Base-by-base conservation (phyloP, 768 basidiomycete genomes). In the Chiua virens region DNA sequence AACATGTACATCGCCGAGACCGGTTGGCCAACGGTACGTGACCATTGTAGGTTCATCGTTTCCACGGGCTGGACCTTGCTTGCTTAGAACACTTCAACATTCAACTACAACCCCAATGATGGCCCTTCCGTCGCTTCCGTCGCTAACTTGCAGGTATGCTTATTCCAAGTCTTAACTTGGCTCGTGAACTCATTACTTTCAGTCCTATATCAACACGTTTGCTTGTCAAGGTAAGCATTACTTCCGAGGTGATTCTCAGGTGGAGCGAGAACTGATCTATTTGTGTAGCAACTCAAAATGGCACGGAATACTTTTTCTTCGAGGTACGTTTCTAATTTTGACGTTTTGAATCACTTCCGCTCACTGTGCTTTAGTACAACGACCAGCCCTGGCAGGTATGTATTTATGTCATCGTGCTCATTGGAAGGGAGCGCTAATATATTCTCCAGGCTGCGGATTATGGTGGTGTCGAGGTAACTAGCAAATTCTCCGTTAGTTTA, bases 1-100 rank as follows among this genome's bases (percentile, higher is more conserved):
- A 64, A 75, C 40, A 85, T 92, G 79, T 95, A 82, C 71, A 97
- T 98, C 53, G 97, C 96, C 1, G 97, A 99, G 75, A 97, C 94
- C 14, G 89, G 89, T 46, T 89, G 86, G 86, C 86, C 91, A 28
- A 80, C 89, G 44, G 87, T 88, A 69, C 45, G 78, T 61, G 14
- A 40, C 25, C 17, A 18, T 46, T 43, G 3, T 21, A 34, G 23
- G 20, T 17, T 25, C n/a, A 39, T 9, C 18, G 22, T n/a, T 13
- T 4, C 8, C 18, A 2, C 8, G 9, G 47, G 20, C 44, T 63
- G 13, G 60, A 28, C 10, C 21, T 25, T 1, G 27, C n/a, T 51
- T 27, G 54, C 18, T 21, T 22, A 86, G 85, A 64, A 77, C 57
- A 86, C 88, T 5, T 83, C 81, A 5, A 80, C 85, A 25, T 48